Evolutionary conservation across 2,329 filamentous ascomycete genomes (phyloP).

Genomic region (Hypoxylon rubiginosum): DNA sequence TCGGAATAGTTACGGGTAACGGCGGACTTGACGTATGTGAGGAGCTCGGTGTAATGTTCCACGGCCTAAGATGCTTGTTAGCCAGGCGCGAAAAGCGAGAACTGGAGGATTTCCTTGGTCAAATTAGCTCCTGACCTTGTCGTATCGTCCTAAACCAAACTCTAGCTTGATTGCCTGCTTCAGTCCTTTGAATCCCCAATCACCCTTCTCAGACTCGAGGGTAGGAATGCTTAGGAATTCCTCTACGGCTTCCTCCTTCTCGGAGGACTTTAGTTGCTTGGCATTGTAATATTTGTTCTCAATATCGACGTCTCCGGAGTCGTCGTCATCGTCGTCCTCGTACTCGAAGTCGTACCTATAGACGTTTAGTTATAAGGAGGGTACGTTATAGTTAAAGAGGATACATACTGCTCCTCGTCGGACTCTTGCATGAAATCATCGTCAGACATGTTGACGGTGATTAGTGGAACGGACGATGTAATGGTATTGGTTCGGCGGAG

Average conservation of each 20-base stretch:
- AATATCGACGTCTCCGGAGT: conserved; percentile 90
- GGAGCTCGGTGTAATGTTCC: conserved; percentile 91
- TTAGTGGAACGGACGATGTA: conserved; percentile 6
- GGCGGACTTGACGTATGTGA: conserved; percentile 96
- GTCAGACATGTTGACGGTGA: conserved; percentile 75
- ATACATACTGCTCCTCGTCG: conserved; percentile 81
- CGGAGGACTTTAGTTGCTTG: conserved; percentile 91
- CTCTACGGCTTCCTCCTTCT: conserved; percentile 87
- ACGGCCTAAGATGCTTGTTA: conserved; percentile 72
- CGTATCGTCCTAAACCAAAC: conserved; percentile 90
- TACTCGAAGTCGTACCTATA: conserved; percentile 94
- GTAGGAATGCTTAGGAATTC: conserved; percentile 92
- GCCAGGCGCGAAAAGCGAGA: conserved; percentile 34
- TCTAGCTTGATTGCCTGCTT: conserved; percentile 99
- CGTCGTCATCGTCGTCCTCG: conserved; percentile 90
- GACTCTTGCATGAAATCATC: conserved; percentile 96
- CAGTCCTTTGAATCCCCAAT: conserved; percentile 98
- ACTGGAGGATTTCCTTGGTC: background rate
- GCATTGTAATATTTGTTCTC: conserved; percentile 99
- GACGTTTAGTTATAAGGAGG: conserved; percentile 2
- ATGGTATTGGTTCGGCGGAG: background rate
- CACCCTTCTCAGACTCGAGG: conserved; percentile 90
- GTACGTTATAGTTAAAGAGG: background rate
- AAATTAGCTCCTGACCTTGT: conserved; percentile 70
- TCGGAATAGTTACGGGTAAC: conserved; percentile 99